Evolutionary conservation across 1,284 basidiomycete genomes (phyloP).

Genomic region (Ustilago sp.): DNA sequence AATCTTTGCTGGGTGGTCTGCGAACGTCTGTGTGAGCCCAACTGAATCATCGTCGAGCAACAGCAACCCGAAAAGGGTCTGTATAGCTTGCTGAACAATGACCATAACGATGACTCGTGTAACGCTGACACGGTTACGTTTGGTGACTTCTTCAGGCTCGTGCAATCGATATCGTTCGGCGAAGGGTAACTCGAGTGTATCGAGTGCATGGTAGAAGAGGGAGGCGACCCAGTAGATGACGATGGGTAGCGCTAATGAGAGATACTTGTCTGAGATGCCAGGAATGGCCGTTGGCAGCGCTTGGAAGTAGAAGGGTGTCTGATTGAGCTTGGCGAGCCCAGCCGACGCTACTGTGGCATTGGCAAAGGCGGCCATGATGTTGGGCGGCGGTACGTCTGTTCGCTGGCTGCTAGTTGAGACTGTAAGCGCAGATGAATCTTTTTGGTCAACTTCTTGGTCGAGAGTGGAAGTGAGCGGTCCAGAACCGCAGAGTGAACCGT

Average conservation of each 20-base stretch:
- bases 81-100: conserved; percentile 84
- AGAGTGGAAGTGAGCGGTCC: too few relatives aligned
- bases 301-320: conserved; percentile 72
- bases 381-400: background rate
- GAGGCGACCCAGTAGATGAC: conserved; percentile 89
- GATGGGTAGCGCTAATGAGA: conserved; percentile 82
- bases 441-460: too few relatives aligned
- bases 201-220: conserved; percentile 83
- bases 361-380: conserved; percentile 29
- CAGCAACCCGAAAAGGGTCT: conserved; percentile 80
- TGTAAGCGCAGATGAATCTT: too few relatives aligned
- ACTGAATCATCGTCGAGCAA: conserved; percentile 76
- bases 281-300: conserved; percentile 74
- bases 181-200: conserved; percentile 78
- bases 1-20: conserved; percentile 73
- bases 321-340: conserved; percentile 48
- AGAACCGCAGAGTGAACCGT: too few relatives aligned
- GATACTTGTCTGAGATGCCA: conserved; percentile 78
- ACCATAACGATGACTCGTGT: conserved; percentile 82
- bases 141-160: conserved; percentile 82
- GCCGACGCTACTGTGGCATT: conserved; percentile 36
- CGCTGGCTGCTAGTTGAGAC: background rate
- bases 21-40: conserved; percentile 51
- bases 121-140: conserved; percentile 81
- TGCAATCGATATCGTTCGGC: conserved; percentile 89